Base-by-base conservation (phyloP, 2,329 filamentous ascomycete species). In the Xenoacremonium recifei region DNA sequence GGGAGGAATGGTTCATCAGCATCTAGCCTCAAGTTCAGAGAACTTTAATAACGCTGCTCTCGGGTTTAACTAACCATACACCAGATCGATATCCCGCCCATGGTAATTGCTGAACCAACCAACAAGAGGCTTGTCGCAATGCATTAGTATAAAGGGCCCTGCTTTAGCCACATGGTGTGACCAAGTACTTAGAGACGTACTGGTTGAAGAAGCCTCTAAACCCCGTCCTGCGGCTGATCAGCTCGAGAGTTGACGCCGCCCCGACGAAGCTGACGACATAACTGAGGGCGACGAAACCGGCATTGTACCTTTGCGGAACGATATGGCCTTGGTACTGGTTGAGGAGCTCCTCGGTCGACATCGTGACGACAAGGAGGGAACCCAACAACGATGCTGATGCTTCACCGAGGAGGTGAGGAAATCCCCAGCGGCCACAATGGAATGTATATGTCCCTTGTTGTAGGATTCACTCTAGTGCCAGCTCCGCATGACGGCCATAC, bases 251-350 rank as follows among this genome's bases (percentile, higher is more conserved):
- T 4, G 89, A 89, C 37, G 81, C 76, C 35, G 87, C 84, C 47
- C 90, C 90, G 50, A 89, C 76, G 25, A 88, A 72, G 57, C 88
- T 92, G 55, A 89, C 87, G 51, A 87, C 71, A 48, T 87, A 80
- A 58, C 89, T 93, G 51, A 89, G 73, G 18, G 84, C 74, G 10
- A 92, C 76, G 54, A 87, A 85, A 27, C 80, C 80, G 4, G 74
- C 66, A 48, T 73, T 70, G 63, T 76, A 82, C 37, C 65, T 66
- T 33, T 69, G 67, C 18, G 73, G 72, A 18, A 77, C 71, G 15
- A 76, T 58, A 31, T 69, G 58, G 17, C 68, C 72, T 46, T 70
- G 50, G 47, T 74, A 76, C 48, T 65, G 47, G 21, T 55, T 50
- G 21, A 73, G 54, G 19, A 75, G 51, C 11, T 66, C 53, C 38